Percentiles rank a stretch among this genome's conserved stretches.
phyloP scores from a whole-genome alignment of 2,329 filamentous ascomycete species.

The Pezicula rhizophila region DNA sequence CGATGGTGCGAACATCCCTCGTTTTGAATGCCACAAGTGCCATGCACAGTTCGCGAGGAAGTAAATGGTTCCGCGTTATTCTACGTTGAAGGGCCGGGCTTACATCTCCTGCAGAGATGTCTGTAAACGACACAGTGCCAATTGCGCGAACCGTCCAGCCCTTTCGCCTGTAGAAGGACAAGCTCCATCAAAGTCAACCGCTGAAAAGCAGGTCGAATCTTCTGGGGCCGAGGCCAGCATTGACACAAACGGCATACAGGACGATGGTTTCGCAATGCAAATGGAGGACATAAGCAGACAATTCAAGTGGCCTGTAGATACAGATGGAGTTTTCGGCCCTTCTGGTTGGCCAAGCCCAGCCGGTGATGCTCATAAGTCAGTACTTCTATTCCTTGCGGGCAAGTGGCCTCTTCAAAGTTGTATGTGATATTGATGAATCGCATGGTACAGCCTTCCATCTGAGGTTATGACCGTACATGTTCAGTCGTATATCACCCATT shows the following conservation, averaged over 20 bases:
- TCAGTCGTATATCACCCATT: conserved; percentile 2
- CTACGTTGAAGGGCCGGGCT: neutral
- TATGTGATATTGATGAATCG: neutral
- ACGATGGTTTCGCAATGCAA: too few relatives aligned
- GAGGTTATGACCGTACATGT: neutral
- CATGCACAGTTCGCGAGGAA: conserved; percentile 4
- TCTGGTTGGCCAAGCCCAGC: too few relatives aligned
- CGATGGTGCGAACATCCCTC: neutral
- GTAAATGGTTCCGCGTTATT: neutral
- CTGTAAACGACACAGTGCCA: conserved; percentile 4
- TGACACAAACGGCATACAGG: too few relatives aligned
- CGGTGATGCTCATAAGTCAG: too few relatives aligned
- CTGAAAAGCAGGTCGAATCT: neutral
- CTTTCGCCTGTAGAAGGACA: neutral
- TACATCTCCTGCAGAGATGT: conserved; percentile 2
- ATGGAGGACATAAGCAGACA: too few relatives aligned
- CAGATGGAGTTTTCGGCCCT: too few relatives aligned
- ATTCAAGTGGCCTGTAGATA: too few relatives aligned
- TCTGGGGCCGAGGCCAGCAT: too few relatives aligned
- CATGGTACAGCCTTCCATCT: neutral
- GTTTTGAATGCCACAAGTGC: conserved; percentile 5
- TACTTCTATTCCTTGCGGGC: too few relatives aligned
- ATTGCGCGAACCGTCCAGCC: neutral
- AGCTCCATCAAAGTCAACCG: neutral
- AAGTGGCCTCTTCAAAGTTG: too few relatives aligned